phyloP scores from a whole-genome alignment of 208 protist species.

The Acanthamoeba lugdunensis region DNA sequence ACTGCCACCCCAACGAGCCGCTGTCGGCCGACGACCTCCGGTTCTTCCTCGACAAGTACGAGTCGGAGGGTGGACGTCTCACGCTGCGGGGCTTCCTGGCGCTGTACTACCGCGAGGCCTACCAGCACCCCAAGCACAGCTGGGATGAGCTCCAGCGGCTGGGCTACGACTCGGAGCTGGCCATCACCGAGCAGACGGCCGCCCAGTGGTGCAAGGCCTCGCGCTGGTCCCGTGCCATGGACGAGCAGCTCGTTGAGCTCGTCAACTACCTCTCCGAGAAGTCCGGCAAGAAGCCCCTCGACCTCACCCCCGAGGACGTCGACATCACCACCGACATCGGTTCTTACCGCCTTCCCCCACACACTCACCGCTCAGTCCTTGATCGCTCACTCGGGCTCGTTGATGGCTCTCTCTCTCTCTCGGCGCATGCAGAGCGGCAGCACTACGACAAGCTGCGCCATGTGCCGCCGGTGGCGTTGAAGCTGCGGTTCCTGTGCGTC shows the following conservation, averaged over 20 bases:
- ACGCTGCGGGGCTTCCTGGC: conserved; percentile 52
- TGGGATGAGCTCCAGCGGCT: conserved; percentile 55
- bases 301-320: conserved; percentile 16
- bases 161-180: conserved; percentile 45
- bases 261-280: conserved; percentile 48
- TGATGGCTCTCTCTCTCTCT: too few species aligned
- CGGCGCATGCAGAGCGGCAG: neutral
- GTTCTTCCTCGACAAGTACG: conserved; percentile 35
- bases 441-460: conserved; percentile 22
- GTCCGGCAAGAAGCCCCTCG: conserved; percentile 42
- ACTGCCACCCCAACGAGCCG: conserved; percentile 57
- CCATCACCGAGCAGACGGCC: conserved; percentile 38
- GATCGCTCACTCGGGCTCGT: neutral
- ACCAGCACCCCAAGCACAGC: conserved; percentile 62
- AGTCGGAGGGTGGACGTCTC: conserved; percentile 20
- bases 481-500: conserved; percentile 22
- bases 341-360: neutral
- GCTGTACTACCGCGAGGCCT: conserved; percentile 51
- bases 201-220: conserved; percentile 33
- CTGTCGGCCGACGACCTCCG: conserved; percentile 47
- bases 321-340: neutral
- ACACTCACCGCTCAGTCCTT: neutral
- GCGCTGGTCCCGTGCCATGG: conserved; percentile 41
- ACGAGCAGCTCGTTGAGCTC: conserved; percentile 67
- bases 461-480: neutral